A percentile compares a stretch with the other conserved stretches of the same genome.
phyloP scores from a whole-genome alignment of 2,329 filamentous ascomycete genomes.

The Curvularia sp. region DNA sequence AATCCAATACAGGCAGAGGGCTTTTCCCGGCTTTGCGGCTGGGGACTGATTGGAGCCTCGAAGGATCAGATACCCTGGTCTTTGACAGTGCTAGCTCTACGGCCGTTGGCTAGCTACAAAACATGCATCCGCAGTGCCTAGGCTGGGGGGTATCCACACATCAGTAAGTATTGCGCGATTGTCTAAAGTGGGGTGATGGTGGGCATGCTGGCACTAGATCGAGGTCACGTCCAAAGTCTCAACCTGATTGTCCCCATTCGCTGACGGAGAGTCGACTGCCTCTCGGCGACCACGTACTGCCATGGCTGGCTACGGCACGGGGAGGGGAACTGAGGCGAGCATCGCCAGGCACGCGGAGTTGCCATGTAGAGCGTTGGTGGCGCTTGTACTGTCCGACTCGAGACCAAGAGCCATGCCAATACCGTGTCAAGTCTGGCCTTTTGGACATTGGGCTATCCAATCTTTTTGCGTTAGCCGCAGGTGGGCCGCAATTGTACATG shows the following conservation, averaged over 20 bases:
- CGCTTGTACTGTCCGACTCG: slow-evolving; percentile 35
- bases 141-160: slow-evolving; percentile 36
- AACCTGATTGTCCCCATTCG: slow-evolving; percentile 7
- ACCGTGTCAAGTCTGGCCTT: slow-evolving; percentile 35
- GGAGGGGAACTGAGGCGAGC: slow-evolving; percentile 22
- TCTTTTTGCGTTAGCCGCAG: slow-evolving; percentile 27
- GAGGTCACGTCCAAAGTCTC: slow-evolving; percentile 13
- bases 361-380: slow-evolving; percentile 41
- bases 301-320: slow-evolving; percentile 21
- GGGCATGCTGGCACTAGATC: slow-evolving; percentile 5
- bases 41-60: slow-evolving; percentile 47
- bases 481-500: slow-evolving; percentile 26
- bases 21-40: slow-evolving; percentile 48
- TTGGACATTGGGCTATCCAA: slow-evolving; percentile 30
- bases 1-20: slow-evolving; percentile 40
- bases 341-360: slow-evolving; percentile 25
- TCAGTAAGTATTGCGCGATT: slow-evolving; percentile 32
- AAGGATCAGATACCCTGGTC: slow-evolving; percentile 45
- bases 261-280: slow-evolving; percentile 4
- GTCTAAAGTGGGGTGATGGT: slow-evolving; percentile 17
- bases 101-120: slow-evolving; percentile 47
- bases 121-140: slow-evolving; percentile 37
- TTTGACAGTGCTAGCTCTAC: slow-evolving; percentile 44
- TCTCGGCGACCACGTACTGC: slow-evolving; percentile 15
- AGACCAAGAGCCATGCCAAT: slow-evolving; percentile 32